Evolutionary conservation across 2,329 filamentous ascomycete species (phyloP), one percentile per base, ranked within the genome.

Genomic region (Fonsecaea erecta): DNA sequence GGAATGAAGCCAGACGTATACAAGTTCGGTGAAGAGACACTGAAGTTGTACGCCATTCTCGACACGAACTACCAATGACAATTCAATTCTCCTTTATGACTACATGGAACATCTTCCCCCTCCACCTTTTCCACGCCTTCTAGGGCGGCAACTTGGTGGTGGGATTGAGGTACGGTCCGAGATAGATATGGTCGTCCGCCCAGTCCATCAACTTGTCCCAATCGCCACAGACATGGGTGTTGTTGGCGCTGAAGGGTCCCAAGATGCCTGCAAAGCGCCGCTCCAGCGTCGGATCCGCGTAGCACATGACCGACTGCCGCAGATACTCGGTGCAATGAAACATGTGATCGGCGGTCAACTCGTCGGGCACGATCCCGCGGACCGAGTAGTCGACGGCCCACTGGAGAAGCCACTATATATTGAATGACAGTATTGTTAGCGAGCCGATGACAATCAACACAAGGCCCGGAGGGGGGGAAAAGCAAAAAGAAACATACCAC

Each of bases 201-300:
- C 54, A 57, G n/a, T 57, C 54, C 54, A 57, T 57, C 32, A 57
- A 26, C 35, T 57, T 57, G 16, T 57, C 54, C 54, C 54, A 57
- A 9, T 57, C 54, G 18, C 54, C 54, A 30, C 54, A 57, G 11
- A 57, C 54, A 28, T 57, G 54, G 24, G 54, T 57, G 21, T 57
- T 57, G 34, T 57, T 57, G 11, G 54, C 54, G 24, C 32, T 37
- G 21, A 57, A 57, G 8, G 54, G 54, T 1, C 54, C 54, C 24
- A 57, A 35, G 16, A 57, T 57, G 8, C 54, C 54, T 21, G 43
- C 32, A 14, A 57, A 57, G 18, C 54, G 18, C 35, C 54, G 26
- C 18, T 57, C 54, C 24, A 57, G 18, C 7, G 54, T 57, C 12
- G 35, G 54, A 16, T 57, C 54, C 12, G 54, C 54, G 16, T 57